Conservation (phyloP, 2,329 filamentous ascomycete species). For the Xylariaceae sp. region DNA sequence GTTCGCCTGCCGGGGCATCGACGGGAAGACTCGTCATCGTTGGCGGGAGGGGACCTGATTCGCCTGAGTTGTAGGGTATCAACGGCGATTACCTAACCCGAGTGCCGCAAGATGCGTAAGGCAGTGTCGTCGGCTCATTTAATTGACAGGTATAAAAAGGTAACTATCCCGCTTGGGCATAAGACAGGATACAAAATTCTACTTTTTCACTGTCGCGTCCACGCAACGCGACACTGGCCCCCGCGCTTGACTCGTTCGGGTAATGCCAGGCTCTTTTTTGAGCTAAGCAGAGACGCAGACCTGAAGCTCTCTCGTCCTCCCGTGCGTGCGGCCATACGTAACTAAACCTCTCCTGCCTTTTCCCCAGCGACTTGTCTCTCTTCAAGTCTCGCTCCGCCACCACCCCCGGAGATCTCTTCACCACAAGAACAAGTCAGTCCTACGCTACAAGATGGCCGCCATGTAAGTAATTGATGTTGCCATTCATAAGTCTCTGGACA, state of each 20-base stretch:
- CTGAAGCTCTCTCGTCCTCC: background rate
- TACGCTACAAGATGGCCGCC: constrained; percentile 25
- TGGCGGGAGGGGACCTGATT: too few species aligned
- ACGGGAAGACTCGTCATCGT: too few species aligned
- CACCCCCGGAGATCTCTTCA: constrained; percentile 6
- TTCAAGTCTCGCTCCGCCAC: constrained; percentile 6
- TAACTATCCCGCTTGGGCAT: background rate
- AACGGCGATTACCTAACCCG: too few species aligned
- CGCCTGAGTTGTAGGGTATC: too few species aligned
- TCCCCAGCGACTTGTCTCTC: background rate
- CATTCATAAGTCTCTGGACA: too few species aligned
- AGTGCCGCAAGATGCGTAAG: too few species aligned
- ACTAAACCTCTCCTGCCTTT: background rate
- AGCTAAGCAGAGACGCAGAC: background rate
- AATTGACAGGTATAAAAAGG: background rate
- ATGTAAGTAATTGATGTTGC: constrained; percentile 20
- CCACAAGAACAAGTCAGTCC: background rate
- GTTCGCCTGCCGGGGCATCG: too few species aligned
- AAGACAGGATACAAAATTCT: background rate
- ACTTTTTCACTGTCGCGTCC: constrained; percentile 6
- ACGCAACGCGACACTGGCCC: constrained; percentile 13
- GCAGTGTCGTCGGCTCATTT: too few species aligned
- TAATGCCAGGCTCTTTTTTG: background rate
- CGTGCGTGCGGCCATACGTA: background rate
- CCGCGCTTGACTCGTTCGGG: constrained; percentile 13